phyloP scores from a whole-genome alignment of 495 filamentous ascomycete species.

The Aspergillus biplanus region DNA sequence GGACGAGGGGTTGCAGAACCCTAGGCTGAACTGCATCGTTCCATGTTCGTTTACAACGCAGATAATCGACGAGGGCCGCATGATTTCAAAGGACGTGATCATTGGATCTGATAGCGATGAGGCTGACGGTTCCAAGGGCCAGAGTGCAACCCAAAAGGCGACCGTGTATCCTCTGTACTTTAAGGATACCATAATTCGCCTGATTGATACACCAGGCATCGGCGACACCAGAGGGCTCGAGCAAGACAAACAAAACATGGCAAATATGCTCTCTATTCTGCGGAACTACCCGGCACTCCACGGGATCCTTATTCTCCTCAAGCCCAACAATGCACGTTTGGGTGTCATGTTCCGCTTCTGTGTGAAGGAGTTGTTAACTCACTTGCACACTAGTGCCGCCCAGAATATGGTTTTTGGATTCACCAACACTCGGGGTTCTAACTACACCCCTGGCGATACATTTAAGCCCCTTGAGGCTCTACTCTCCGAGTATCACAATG shows the following conservation, averaged over 20 bases:
- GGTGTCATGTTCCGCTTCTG: constrained; percentile 21
- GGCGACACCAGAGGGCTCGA: constrained; percentile 16
- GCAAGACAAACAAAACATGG: constrained; percentile 22
- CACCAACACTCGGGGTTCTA: constrained; percentile 14
- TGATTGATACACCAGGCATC: constrained; percentile 19
- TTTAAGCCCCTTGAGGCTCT: constrained; percentile 15
- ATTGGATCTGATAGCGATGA: constrained; percentile 16
- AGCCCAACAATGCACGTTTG: constrained; percentile 19
- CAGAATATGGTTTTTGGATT: constrained; percentile 19
- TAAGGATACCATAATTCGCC: constrained; percentile 16
- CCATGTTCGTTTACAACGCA: constrained; percentile 20
- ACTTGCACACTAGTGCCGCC: constrained; percentile 16
- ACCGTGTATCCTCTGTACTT: constrained; percentile 21
- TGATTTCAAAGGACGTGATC: constrained; percentile 16
- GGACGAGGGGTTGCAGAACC: constrained; percentile 17
- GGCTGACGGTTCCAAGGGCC: constrained; percentile 12
- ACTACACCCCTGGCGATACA: constrained; percentile 14
- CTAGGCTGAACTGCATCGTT: constrained; percentile 16
- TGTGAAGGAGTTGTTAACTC: constrained; percentile 18
- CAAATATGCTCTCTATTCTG: constrained; percentile 18
- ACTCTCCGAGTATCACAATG: constrained; percentile 9
- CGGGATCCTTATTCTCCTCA: constrained; percentile 20
- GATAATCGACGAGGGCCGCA: constrained; percentile 13
- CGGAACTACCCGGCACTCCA: constrained; percentile 17
- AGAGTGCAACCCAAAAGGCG: constrained; percentile 18